phyloP scores from a whole-genome alignment of 2,329 filamentous ascomycete species.

The Aspergillus udagawae region DNA sequence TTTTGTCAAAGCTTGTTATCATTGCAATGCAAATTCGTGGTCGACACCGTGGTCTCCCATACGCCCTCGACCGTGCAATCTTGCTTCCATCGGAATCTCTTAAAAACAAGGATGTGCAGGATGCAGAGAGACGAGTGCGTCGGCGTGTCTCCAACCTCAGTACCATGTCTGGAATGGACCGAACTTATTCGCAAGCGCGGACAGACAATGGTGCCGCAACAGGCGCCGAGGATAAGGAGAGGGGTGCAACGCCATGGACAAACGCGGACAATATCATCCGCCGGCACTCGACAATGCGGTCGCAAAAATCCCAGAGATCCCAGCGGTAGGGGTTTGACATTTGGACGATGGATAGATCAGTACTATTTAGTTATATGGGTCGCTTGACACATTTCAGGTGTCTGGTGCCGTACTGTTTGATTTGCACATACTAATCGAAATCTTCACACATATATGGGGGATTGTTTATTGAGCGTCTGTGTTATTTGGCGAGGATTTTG shows the following conservation, averaged over 20 bases:
- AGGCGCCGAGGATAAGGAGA: constrained; percentile 24
- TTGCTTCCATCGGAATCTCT: constrained; percentile 63
- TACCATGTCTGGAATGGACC: constrained; percentile 21
- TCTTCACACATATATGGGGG: not conserved
- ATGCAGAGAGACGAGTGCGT: constrained; percentile 45
- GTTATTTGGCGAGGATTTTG: not conserved
- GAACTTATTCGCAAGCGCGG: constrained; percentile 19
- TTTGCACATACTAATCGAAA: not conserved
- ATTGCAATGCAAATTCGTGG: constrained; percentile 65
- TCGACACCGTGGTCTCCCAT: constrained; percentile 61
- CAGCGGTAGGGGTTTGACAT: constrained; percentile 9
- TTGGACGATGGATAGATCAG: not conserved
- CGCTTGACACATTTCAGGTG: not conserved
- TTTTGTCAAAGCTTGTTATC: constrained; percentile 63
- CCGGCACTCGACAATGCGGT: constrained; percentile 27
- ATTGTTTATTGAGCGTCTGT: not conserved
- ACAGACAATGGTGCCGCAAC: constrained; percentile 21
- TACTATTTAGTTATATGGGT: not conserved
- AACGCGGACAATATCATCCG: constrained; percentile 21
- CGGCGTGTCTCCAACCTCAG: constrained; percentile 36
- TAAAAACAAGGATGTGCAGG: constrained; percentile 55
- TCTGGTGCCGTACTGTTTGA: not conserved
- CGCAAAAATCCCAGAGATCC: constrained; percentile 20
- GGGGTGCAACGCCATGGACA: constrained; percentile 11
- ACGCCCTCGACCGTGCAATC: constrained; percentile 66